A percentile compares a stretch with the other conserved stretches of the same genome.
phyloP scores from a whole-genome alignment of 495 filamentous ascomycete genomes.

The Clavariopsis aquatica region DNA sequence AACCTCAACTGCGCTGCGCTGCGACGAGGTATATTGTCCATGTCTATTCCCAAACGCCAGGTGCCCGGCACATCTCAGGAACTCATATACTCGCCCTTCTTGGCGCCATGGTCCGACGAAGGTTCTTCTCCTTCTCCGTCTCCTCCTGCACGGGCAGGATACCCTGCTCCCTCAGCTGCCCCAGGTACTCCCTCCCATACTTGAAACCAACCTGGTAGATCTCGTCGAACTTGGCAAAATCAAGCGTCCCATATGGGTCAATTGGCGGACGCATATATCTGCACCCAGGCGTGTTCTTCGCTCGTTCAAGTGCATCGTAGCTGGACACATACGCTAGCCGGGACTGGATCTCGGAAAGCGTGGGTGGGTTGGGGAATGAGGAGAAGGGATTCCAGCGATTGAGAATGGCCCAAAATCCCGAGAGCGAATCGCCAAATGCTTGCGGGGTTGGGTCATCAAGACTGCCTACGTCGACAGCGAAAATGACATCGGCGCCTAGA shows the following conservation, averaged over 20 bases:
- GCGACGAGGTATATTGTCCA: neutral
- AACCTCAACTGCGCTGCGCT: too few species aligned
- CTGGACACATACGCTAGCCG: constrained; percentile 90
- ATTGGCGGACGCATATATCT: constrained; percentile 95
- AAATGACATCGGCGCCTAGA: constrained; percentile 88
- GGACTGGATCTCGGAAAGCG: constrained; percentile 92
- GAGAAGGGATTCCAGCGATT: constrained; percentile 98
- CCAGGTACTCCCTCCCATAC: constrained; percentile 78
- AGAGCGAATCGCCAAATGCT: constrained; percentile 86
- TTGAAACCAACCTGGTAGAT: constrained; percentile 87
- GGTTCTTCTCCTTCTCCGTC: constrained; percentile 82
- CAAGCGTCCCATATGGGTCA: constrained; percentile 88
- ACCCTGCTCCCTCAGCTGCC: constrained; percentile 71
- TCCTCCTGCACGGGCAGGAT: constrained; percentile 68
- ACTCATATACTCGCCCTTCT: constrained; percentile 85
- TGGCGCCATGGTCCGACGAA: constrained; percentile 92
- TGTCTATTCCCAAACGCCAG: neutral
- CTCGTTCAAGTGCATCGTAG: constrained; percentile 89
- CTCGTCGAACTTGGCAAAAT: constrained; percentile 96
- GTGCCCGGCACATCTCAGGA: neutral
- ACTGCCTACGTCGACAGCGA: constrained; percentile 91
- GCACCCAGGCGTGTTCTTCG: constrained; percentile 84
- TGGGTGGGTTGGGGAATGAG: constrained; percentile 82
- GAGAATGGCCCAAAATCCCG: constrained; percentile 89
- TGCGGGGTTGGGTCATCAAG: constrained; percentile 90